phyloP scores from a whole-genome alignment of 1,139 yeast species.

The Yamadazyma oceani region DNA sequence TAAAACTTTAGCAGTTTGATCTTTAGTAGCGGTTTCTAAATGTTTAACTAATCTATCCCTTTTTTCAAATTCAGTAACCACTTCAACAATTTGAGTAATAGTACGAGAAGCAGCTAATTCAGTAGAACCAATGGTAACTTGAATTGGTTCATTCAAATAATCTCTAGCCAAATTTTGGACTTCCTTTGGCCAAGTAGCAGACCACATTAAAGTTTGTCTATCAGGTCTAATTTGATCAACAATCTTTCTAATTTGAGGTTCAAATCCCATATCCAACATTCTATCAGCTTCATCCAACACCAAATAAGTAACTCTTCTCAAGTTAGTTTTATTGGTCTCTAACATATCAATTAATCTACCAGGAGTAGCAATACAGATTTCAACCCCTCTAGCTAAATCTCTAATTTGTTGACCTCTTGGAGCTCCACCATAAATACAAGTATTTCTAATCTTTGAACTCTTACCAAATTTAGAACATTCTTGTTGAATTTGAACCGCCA shows the following conservation, averaged over 20 bases:
- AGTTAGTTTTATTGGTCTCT: slow-evolving; percentile 91
- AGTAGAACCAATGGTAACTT: slow-evolving; percentile 93
- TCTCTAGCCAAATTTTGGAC: slow-evolving; percentile 91
- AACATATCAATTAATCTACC: slow-evolving; percentile 98
- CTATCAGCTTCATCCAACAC: slow-evolving; percentile 97
- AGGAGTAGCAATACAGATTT: slow-evolving; percentile 94
- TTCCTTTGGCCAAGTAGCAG: slow-evolving; percentile 99
- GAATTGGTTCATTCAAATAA: slow-evolving; percentile 88
- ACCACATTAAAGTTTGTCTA: slow-evolving; percentile 99
- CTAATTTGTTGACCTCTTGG: slow-evolving; percentile 97
- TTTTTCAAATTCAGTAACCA: slow-evolving; percentile 88
- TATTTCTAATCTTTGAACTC: slow-evolving; percentile 90
- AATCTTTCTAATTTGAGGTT: slow-evolving; percentile 93
- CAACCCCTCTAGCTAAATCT: slow-evolving; percentile 92
- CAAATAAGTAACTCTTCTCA: slow-evolving; percentile 93
- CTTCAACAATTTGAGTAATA: slow-evolving; percentile 91
- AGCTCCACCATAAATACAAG: slow-evolving; percentile 99
- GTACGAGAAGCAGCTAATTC: slow-evolving; percentile 96
- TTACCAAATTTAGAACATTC: slow-evolving; percentile 95
- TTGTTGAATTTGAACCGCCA: slow-evolving; percentile 95
- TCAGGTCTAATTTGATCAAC: slow-evolving; percentile 96
- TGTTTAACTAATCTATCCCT: slow-evolving; percentile 85
- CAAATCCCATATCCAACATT: slow-evolving; percentile 97
- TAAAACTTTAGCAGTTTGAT: slow-evolving; percentile 73
- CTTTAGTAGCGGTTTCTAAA: slow-evolving; percentile 80